Evolutionary conservation across 1,284 basidiomycete species (phyloP).

Genomic region (Fomitopsis schrenkii): DNA sequence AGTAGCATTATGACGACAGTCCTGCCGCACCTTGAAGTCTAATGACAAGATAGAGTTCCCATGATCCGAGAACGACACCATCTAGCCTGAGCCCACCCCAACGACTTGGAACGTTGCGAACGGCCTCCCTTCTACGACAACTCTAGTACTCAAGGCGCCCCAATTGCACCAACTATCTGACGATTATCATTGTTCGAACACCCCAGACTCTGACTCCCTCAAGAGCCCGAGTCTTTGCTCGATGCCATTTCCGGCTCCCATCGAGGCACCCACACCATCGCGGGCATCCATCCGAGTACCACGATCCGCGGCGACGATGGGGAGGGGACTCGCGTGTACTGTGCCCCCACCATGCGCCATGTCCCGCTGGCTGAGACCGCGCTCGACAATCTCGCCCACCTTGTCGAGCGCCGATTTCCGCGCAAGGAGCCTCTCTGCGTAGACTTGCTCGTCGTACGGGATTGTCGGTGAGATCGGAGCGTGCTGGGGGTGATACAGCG

Average conservation of each 20-base stretch:
- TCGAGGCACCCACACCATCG: slow-evolving; percentile 7
- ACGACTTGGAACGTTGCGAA: too few relatives aligned
- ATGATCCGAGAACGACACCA: too few relatives aligned
- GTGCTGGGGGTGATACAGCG: neutral
- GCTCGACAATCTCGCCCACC: slow-evolving; percentile 31
- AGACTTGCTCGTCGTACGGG: neutral
- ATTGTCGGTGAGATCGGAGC: neutral
- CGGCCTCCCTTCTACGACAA: too few relatives aligned
- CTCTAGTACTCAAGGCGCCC: too few relatives aligned
- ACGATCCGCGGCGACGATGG: neutral
- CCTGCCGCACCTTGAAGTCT: too few relatives aligned
- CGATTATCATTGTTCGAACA: neutral
- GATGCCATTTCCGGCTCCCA: slow-evolving; percentile 11
- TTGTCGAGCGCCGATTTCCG: slow-evolving; percentile 25
- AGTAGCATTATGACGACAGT: too few relatives aligned
- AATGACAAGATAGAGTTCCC: too few relatives aligned
- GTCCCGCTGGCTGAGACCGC: slow-evolving; percentile 26
- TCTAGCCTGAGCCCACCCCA: too few relatives aligned
- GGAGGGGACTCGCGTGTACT: neutral
- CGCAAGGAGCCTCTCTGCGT: slow-evolving; percentile 22
- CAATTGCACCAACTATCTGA: too few relatives aligned
- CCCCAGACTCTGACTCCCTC: neutral
- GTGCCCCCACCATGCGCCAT: slow-evolving; percentile 6
- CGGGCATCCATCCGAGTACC: neutral
- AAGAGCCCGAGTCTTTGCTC: slow-evolving; percentile 14